Base-by-base conservation (phyloP, 768 basidiomycete species). In the Naganishia friedmannii region DNA sequence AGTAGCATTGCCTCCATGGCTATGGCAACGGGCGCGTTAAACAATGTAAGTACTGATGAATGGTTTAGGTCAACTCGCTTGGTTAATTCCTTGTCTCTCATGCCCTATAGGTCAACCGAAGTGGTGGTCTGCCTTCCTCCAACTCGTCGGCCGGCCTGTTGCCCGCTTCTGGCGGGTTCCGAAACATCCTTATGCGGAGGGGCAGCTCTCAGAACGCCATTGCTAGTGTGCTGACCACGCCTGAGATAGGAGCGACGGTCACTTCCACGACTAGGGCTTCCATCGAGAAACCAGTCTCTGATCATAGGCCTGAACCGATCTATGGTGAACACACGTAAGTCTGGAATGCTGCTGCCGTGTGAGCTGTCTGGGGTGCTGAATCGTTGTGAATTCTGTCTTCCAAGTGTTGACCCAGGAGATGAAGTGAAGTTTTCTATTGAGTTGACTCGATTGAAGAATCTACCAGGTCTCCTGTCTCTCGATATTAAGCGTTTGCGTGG, bases 381-480 rank as follows among this genome's bases (percentile, higher is more conserved):
- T 31, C 13, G n/a, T 23, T 19, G 21, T 42, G 23, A 21, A 19
- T 23, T 54, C 66, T 71, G 32, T 12, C 28, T 23, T 68, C 74
- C 83, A n/a, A 78, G 84, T 4, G 86, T 90, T 74, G 96, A 98
- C 77, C 87, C 87, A 23, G 93, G 93, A 34, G 95, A 95, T 75
- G 96, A 98, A 87, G 92, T 99, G 74, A 88, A 91, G 74, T 98
- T 98, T 84, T 91, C 88, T 15, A 90, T 97, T 72, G 96, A 99
- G 83, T 82, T 99, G 72, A 97, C 95, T 56, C 84, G 90, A 75
- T 84, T 99, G 76, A 90, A 92, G 80, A 87, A 92, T 72, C 85
- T 98, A 76, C 91, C 89, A 74, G 91, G 92, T 78, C 91, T 93
- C 54, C 94, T 89, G 81, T 90, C 89, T 81, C 84, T 98, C 75